These are phyloP conservation scores for Syncephalastrum contaminatum DNA, from an alignment of 371 early-diverging fungal genomes.

Conservation along the genomic window DNA sequence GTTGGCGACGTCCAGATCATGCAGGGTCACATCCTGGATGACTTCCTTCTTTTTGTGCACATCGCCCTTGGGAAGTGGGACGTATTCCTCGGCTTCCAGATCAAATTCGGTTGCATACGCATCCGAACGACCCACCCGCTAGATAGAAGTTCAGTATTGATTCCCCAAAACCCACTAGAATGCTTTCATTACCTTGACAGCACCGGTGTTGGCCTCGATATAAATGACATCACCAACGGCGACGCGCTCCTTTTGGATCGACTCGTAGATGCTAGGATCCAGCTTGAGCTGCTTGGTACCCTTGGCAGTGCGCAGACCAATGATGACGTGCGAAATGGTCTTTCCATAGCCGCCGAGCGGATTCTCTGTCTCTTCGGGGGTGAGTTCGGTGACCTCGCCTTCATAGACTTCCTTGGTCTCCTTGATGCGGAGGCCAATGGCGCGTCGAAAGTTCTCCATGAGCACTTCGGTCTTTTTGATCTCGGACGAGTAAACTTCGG, in stretches of 20 bases:
- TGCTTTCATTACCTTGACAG: slow-evolving; percentile 76
- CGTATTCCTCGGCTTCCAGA: slow-evolving; percentile 95
- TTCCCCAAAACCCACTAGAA: too few species aligned
- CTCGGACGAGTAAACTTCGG: slow-evolving; percentile 97
- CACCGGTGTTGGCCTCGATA: slow-evolving; percentile 97
- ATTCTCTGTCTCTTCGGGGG: slow-evolving; percentile 95
- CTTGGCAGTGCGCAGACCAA: slow-evolving; percentile 98
- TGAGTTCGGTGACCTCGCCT: slow-evolving; percentile 98
- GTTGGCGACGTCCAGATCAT: slow-evolving; percentile 99
- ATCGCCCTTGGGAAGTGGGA: slow-evolving; percentile 98
- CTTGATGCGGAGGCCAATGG: slow-evolving; percentile 96
- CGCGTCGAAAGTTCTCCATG: slow-evolving; percentile 98
- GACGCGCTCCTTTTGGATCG: slow-evolving; percentile 96
- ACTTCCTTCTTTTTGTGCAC: slow-evolving; percentile 98
- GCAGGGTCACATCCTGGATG: slow-evolving; percentile 96
- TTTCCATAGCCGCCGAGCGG: slow-evolving; percentile 93
- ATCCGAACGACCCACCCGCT: slow-evolving; percentile 96
- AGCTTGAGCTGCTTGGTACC: slow-evolving; percentile 97
- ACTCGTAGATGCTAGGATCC: slow-evolving; percentile 96
- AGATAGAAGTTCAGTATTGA: slow-evolving; percentile 6
- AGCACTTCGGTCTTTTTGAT: slow-evolving; percentile 98
- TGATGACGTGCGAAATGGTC: slow-evolving; percentile 92
- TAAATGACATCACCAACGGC: slow-evolving; percentile 97
- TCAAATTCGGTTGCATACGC: slow-evolving; percentile 96
- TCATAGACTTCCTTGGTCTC: slow-evolving; percentile 99